Percentiles rank a stretch among this genome's conserved stretches.
phyloP scores from a whole-genome alignment of 1,284 basidiomycete species.

The Ustilago trichophora region DNA sequence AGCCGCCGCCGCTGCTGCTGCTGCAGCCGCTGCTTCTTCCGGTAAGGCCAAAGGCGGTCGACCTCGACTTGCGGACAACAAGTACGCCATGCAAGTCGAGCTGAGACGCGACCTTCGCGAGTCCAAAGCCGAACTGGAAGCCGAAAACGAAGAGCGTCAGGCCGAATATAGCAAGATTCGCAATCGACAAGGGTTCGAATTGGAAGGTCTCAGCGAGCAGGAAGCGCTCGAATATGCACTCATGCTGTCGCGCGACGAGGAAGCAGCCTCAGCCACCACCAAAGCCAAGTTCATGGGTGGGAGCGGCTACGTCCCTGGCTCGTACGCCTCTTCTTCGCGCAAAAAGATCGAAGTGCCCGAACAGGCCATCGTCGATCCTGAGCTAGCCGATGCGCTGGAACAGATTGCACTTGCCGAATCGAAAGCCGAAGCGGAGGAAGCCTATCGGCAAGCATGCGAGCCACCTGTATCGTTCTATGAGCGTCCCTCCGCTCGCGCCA shows the following conservation, averaged over 20 bases:
- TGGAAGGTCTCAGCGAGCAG: slow-evolving; percentile 77
- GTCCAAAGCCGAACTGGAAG: slow-evolving; percentile 67
- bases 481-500: neutral
- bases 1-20: slow-evolving; percentile 18
- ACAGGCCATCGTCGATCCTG: slow-evolving; percentile 33
- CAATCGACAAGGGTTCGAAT: slow-evolving; percentile 67
- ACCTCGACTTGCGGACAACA: slow-evolving; percentile 28
- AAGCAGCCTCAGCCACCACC: slow-evolving; percentile 62
- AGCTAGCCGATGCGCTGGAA: slow-evolving; percentile 51
- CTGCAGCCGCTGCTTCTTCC: slow-evolving; percentile 9
- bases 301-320: slow-evolving; percentile 25
- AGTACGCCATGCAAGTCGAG: slow-evolving; percentile 48
- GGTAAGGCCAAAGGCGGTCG: slow-evolving; percentile 14
- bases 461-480: slow-evolving; percentile 17
- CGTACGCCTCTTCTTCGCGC: slow-evolving; percentile 16
- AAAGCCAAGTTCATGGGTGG: slow-evolving; percentile 22
- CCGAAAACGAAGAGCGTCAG: slow-evolving; percentile 75
- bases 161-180: slow-evolving; percentile 70
- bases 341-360: slow-evolving; percentile 22
- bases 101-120: slow-evolving; percentile 61
- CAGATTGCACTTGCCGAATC: slow-evolving; percentile 53
- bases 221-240: slow-evolving; percentile 83
- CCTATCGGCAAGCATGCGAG: slow-evolving; percentile 5
- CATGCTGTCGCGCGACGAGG: slow-evolving; percentile 85
- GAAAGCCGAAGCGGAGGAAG: slow-evolving; percentile 24